Percentiles rank a stretch among this genome's conserved stretches.
These are phyloP conservation scores for Henckelia pumila DNA, from an alignment of 257 asterid species.

Conservation along the genomic window DNA sequence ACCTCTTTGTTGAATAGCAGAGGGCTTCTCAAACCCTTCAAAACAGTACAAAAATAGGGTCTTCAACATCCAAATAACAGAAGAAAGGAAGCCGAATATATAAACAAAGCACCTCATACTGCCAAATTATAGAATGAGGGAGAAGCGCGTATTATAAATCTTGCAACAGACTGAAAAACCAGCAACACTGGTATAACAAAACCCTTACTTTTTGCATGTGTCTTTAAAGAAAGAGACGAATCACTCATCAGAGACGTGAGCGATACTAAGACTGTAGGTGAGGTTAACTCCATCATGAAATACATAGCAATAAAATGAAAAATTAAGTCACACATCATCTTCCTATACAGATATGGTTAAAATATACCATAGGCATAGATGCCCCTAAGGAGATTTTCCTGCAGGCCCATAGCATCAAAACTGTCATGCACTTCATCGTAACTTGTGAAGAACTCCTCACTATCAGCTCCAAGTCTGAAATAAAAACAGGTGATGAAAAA, in stretches of 20 bases:
- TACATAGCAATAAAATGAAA: not conserved
- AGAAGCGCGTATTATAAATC: not conserved
- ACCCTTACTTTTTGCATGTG: not conserved
- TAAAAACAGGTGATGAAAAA: conserved; percentile 7
- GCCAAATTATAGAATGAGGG: too few relatives aligned
- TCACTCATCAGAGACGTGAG: not conserved
- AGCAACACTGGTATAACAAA: not conserved
- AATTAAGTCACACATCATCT: not conserved
- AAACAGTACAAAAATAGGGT: conserved; percentile 1
- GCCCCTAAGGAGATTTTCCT: conserved; percentile 61
- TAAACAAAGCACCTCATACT: not conserved
- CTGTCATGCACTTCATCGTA: conserved; percentile 55
- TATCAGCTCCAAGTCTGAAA: conserved; percentile 47
- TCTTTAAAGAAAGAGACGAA: not conserved
- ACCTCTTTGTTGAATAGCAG: conserved; percentile 69
- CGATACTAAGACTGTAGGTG: not conserved
- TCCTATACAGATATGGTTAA: not conserved
- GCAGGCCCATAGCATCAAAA: conserved; percentile 55
- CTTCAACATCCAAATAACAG: not conserved
- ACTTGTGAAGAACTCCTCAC: conserved; percentile 54
- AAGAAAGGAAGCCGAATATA: not conserved
- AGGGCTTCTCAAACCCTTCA: conserved; percentile 65
- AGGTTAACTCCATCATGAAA: not conserved
- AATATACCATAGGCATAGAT: conserved; percentile 57
- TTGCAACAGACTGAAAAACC: not conserved